Evolutionary conservation across 2,329 filamentous ascomycete species (phyloP).

Genomic region (Calonectria pseudoturangicola): DNA sequence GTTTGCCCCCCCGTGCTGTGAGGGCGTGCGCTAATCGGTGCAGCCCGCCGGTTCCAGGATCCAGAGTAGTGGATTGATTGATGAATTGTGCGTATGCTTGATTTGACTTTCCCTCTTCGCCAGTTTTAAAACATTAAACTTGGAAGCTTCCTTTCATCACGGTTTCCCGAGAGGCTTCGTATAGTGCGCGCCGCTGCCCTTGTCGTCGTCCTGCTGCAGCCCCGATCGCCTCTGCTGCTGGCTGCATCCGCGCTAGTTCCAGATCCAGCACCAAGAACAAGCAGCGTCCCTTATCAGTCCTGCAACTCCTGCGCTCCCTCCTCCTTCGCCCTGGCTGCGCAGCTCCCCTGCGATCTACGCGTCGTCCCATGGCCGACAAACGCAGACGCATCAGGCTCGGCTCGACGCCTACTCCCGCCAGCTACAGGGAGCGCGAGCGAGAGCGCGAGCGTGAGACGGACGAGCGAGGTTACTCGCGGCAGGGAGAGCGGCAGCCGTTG

Average conservation of each 20-base stretch:
- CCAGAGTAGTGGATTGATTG: constrained; percentile 47
- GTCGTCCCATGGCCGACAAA: constrained; percentile 48
- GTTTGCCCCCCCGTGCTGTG: constrained; percentile 18
- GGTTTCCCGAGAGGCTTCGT: not conserved
- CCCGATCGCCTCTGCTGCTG: not conserved
- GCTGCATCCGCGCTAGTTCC: constrained; percentile 5
- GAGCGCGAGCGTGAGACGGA: not conserved
- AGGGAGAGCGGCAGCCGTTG: constrained; percentile 61
- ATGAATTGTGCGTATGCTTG: constrained; percentile 45
- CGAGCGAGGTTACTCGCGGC: constrained; percentile 2
- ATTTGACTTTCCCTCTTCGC: constrained; percentile 18
- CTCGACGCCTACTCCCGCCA: constrained; percentile 47
- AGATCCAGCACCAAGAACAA: not conserved
- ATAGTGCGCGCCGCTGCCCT: not conserved
- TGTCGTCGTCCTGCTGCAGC: not conserved
- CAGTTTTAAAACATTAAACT: not conserved
- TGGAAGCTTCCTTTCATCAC: constrained; percentile 16
- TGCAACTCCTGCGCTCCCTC: constrained; percentile 22
- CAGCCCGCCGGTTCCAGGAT: constrained; percentile 30
- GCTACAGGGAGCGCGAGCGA: constrained; percentile 4
- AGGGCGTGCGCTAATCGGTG: constrained; percentile 20
- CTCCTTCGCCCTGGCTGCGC: not conserved
- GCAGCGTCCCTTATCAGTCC: not conserved
- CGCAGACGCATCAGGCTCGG: constrained; percentile 58
- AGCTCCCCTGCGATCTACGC: constrained; percentile 8